A percentile compares a stretch with the other conserved stretches of the same genome.
phyloP scores from a whole-genome alignment of 2,329 filamentous ascomycete species.

The Exserohilum turcica region DNA sequence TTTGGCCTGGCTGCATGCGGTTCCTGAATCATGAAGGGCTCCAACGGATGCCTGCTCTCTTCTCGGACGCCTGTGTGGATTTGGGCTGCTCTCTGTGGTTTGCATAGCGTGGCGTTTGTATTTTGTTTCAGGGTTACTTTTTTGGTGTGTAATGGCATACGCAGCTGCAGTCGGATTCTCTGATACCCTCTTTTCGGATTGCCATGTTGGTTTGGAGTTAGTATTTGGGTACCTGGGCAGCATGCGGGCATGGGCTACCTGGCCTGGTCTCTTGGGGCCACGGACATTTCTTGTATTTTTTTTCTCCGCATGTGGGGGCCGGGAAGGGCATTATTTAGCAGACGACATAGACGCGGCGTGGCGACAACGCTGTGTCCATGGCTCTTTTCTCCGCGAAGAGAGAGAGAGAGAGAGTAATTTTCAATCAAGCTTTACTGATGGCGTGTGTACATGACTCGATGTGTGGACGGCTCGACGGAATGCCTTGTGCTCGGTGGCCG shows the following conservation, averaged over 20 bases:
- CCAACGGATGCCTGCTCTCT: neutral
- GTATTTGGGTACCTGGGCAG: slow-evolving; percentile 7
- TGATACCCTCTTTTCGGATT: slow-evolving; percentile 25
- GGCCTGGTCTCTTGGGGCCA: slow-evolving; percentile 2
- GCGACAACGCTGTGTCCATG: neutral
- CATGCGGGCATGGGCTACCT: slow-evolving; percentile 4
- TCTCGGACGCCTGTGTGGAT: slow-evolving; percentile 4
- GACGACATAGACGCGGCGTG: slow-evolving; percentile 11
- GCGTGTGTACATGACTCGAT: slow-evolving; percentile 6
- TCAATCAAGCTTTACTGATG: slow-evolving; percentile 22
- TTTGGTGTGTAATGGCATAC: slow-evolving; percentile 33
- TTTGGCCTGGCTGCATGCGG: slow-evolving; percentile 29
- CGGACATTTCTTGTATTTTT: slow-evolving; percentile 5
- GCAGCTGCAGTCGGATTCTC: slow-evolving; percentile 25
- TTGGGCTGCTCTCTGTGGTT: slow-evolving; percentile 10
- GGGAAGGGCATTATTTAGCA: neutral
- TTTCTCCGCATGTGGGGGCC: neutral
- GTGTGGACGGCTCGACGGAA: neutral
- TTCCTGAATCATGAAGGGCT: slow-evolving; percentile 9
- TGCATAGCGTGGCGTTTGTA: slow-evolving; percentile 37
- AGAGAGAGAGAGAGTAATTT: slow-evolving; percentile 29
- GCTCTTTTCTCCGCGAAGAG: slow-evolving; percentile 12
- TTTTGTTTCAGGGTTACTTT: slow-evolving; percentile 20
- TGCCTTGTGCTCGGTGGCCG: too few species aligned
- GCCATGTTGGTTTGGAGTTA: slow-evolving; percentile 4